A percentile compares a stretch with the other conserved stretches of the same genome.
phyloP scores from a whole-genome alignment of 805 yeast genomes.

The Clavispora vitiphila region DNA sequence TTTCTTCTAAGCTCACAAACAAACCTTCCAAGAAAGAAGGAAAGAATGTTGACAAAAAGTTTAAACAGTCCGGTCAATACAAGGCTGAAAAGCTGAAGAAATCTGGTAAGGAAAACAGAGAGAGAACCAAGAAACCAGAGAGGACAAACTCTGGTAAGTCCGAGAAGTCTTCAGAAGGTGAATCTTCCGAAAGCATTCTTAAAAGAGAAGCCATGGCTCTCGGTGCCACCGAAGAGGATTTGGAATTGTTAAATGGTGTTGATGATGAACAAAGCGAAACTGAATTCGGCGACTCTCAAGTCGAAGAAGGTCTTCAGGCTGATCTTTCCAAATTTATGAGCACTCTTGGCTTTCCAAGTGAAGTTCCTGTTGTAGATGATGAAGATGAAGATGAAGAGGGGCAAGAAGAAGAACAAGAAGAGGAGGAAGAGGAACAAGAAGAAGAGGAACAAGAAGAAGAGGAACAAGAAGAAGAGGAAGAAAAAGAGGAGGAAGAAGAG shows the following conservation, averaged over 20 bases:
- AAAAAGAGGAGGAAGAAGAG: slow-evolving; percentile 13
- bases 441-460: slow-evolving; percentile 6
- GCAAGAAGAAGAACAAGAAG: slow-evolving; percentile 18
- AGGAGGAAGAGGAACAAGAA: slow-evolving; percentile 18
- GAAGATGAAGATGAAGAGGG: slow-evolving; percentile 11
- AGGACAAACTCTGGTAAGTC: slow-evolving; percentile 1
- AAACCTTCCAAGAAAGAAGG: neutral
- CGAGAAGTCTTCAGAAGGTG: neutral
- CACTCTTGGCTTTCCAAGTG: slow-evolving; percentile 55
- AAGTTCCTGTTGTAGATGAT: slow-evolving; percentile 27
- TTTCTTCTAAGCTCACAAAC: slow-evolving; percentile 44
- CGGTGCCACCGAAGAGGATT: slow-evolving; percentile 85
- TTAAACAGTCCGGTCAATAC: slow-evolving; percentile 12
- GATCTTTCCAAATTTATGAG: slow-evolving; percentile 64
- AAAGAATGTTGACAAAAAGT: neutral
- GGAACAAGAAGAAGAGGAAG: slow-evolving; percentile 9
- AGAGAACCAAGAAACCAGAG: slow-evolving; percentile 3
- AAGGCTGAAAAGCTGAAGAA: slow-evolving; percentile 12
- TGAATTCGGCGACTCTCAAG: slow-evolving; percentile 39
- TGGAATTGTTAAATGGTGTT: slow-evolving; percentile 55
- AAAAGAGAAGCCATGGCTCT: slow-evolving; percentile 72
- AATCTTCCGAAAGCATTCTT: slow-evolving; percentile 30
- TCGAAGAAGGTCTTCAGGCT: slow-evolving; percentile 40
- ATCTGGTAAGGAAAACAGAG: slow-evolving; percentile 12
- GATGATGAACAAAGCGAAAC: slow-evolving; percentile 49